A percentile compares a stretch with the other conserved stretches of the same genome.
These are phyloP conservation scores for Ogataea haglerorum DNA, from an alignment of 805 yeast species.

Conservation along the genomic window DNA sequence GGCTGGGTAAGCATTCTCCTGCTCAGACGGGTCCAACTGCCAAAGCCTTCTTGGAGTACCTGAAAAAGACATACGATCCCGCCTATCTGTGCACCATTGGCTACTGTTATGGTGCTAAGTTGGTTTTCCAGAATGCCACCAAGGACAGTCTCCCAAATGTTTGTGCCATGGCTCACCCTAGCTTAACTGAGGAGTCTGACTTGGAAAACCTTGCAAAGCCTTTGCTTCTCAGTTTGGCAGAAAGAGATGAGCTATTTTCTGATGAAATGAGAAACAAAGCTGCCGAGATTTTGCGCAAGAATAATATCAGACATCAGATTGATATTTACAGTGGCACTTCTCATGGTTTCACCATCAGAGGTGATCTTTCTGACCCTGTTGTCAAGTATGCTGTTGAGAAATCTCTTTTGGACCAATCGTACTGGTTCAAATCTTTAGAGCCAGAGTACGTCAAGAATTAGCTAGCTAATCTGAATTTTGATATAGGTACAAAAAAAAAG, in stretches of 20 bases:
- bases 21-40: conserved; percentile 49
- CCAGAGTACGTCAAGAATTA: conserved; percentile 8
- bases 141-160: conserved; percentile 40
- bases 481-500: background rate
- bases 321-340: conserved; percentile 57
- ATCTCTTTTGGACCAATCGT: conserved; percentile 47
- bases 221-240: conserved; percentile 70
- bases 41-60: conserved; percentile 41
- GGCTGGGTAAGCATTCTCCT: conserved; percentile 41
- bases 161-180: conserved; percentile 84
- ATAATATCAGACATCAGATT: conserved; percentile 53
- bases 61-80: conserved; percentile 45
- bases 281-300: conserved; percentile 47
- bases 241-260: conserved; percentile 61
- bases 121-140: conserved; percentile 49
- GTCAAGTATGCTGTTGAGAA: conserved; percentile 67
- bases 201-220: conserved; percentile 58
- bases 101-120: conserved; percentile 84
- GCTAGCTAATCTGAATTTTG: background rate
- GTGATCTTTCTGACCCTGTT: conserved; percentile 54
- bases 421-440: conserved; percentile 29
- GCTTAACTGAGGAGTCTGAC: conserved; percentile 61
- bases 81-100: conserved; percentile 60
- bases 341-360: conserved; percentile 83
- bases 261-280: conserved; percentile 60